Evolutionary conservation across 805 yeast species (phyloP), one percentile per base, ranked within the genome.

Genomic region (Candida piceae): DNA sequence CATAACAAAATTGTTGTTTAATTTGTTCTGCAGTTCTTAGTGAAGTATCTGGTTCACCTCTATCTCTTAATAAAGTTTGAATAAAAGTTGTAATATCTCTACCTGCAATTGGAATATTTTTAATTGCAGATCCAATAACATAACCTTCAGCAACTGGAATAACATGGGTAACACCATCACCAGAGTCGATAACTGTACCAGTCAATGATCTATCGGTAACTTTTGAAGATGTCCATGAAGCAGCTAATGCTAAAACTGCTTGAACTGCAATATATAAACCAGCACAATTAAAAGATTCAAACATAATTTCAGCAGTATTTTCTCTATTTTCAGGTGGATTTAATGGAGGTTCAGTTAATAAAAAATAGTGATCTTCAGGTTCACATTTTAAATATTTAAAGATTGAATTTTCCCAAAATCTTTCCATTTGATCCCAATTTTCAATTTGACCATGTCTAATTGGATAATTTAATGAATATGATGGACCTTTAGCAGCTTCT

Each of bases 241-340:
- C 98, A 6, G 99, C 99, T 50, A 93, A 72, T 1, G 99, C 99
- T 46, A 93, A 71, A 27, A 93, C 99, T 0, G 99, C 99, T 68
- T 93, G 99, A 12, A 93, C 99, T 11, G 98, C 98, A 57, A 93
- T 93, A 65, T 93, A 93, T 44, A 93, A 70, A 42, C 99, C 99
- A 13, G 97, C 97, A 67, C 99, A 93, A 62, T 93, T 93, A 74
- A 93, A 93, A 15, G 95, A 80, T 67, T 93, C 99, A 66, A 93
- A 93, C 94, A 93, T 93, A 58, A 93, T 93, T 62, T 93, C 99
- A 10, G 99, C 99, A 1, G 96, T 88, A 60, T 86, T 87, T 62
- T 93, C 98, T 67, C 99, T 84, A 64, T 93, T 93, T 68, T 93
- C 99, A 6, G 99, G 99, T n/a, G 99, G 97, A 57, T 93, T 93